Conservation (phyloP, 345 rosid species). For the Balakata baccata region DNA sequence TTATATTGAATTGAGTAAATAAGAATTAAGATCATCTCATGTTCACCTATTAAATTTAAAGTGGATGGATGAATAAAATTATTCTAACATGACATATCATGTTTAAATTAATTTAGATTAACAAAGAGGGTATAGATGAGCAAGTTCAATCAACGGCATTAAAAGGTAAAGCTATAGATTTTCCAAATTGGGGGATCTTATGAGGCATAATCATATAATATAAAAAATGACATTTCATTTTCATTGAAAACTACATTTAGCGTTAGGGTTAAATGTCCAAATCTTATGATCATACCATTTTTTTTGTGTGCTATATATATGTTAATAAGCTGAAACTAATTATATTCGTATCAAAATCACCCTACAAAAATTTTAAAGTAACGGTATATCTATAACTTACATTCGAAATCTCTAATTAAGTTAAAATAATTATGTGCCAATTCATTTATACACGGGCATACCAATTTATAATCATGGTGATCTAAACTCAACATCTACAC, state of each 20-base stretch:
- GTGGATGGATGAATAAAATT: not conserved
- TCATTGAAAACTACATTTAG: not conserved
- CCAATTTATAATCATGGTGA: slow-evolving; percentile 1
- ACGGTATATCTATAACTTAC: no score
- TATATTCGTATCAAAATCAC: no score
- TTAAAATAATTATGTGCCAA: no score
- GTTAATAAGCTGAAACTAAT: no score
- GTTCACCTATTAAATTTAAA: no score
- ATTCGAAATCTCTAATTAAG: no score
- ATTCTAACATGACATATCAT: not conserved
- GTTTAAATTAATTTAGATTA: slow-evolving; percentile 3
- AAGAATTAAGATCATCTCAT: no score
- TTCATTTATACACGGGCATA: no score
- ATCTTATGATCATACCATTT: slow-evolving; percentile 1
- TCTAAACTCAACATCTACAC: not conserved
- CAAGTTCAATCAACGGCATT: slow-evolving; percentile 18
- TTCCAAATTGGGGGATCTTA: not conserved
- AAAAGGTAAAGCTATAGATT: not conserved
- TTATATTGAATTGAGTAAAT: no score
- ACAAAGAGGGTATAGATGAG: slow-evolving; percentile 11
- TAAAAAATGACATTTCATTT: not conserved
- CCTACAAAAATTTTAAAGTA: no score
- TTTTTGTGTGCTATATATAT: no score
- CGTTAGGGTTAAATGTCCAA: not conserved
- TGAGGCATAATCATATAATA: not conserved